These are phyloP conservation scores for Mangifera indica DNA, from an alignment of 345 rosid species.

Conservation along the genomic window DNA sequence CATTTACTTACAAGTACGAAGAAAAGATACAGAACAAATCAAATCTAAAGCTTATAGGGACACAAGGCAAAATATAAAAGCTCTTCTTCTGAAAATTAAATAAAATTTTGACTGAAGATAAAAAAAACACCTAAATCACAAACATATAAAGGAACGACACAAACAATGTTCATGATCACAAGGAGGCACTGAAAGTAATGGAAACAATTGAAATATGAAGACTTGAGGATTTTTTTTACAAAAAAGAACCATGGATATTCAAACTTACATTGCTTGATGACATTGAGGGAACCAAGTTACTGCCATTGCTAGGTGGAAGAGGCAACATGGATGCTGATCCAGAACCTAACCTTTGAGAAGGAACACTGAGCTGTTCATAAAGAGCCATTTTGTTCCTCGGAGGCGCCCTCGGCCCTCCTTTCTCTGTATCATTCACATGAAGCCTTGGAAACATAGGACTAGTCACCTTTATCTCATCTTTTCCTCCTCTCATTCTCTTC, in stretches of 20 bases:
- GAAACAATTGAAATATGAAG: too few species aligned
- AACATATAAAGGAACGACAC: background rate
- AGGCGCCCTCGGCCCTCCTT: conserved; percentile 68
- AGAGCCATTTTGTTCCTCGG: conserved; percentile 83
- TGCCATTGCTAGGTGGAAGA: conserved; percentile 27
- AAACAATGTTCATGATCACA: too few species aligned
- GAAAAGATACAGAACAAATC: conserved; percentile 8
- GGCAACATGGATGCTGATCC: conserved; percentile 39
- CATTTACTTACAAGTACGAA: too few species aligned
- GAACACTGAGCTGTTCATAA: conserved; percentile 62
- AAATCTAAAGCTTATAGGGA: background rate
- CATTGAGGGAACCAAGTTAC: conserved; percentile 38
- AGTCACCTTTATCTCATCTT: conserved; percentile 43
- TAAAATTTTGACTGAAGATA: background rate
- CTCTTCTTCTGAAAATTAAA: too few species aligned
- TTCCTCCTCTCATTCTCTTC: conserved; percentile 38
- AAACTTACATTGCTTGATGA: conserved; percentile 42
- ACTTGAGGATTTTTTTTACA: too few species aligned
- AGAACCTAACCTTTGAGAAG: conserved; percentile 45
- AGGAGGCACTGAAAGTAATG: too few species aligned
- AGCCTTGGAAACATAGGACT: conserved; percentile 71
- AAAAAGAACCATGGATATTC: background rate
- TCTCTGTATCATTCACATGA: conserved; percentile 63
- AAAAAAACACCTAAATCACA: background rate
- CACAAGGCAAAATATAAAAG: background rate